Conservation (phyloP, 2,329 filamentous ascomycete genomes). For the Phaeomoniella chlamydospora region DNA sequence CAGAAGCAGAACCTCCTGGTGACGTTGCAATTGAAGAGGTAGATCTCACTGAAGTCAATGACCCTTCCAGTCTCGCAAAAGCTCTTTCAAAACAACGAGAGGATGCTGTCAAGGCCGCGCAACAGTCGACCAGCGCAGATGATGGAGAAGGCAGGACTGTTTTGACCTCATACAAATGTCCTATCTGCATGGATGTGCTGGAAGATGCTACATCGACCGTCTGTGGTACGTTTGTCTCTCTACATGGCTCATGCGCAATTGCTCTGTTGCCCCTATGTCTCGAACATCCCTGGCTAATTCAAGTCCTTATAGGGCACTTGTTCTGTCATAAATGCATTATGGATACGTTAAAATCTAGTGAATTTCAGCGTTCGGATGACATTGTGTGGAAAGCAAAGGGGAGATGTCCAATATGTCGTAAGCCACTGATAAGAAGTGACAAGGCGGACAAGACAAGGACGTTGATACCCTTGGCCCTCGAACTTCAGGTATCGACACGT, state of each 20-base stretch:
- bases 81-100: conserved; percentile 37
- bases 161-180: conserved; percentile 39
- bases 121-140: conserved; percentile 16
- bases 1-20: conserved; percentile 1
- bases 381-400: conserved; percentile 18
- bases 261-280: too few species aligned
- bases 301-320: conserved; percentile 35
- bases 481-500: conserved; percentile 13
- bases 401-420: conserved; percentile 30
- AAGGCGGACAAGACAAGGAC: conserved; percentile 17
- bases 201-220: conserved; percentile 44
- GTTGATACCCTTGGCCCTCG: conserved; percentile 22
- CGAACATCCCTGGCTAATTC: neutral
- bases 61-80: conserved; percentile 23
- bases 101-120: conserved; percentile 32
- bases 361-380: conserved; percentile 29
- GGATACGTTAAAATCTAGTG: conserved; percentile 42
- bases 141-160: conserved; percentile 17
- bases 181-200: conserved; percentile 49
- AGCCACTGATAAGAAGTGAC: conserved; percentile 22
- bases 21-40: conserved; percentile 28
- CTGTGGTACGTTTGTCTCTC: conserved; percentile 41
- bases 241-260: too few species aligned
- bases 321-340: conserved; percentile 51
- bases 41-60: conserved; percentile 32